phyloP scores from a whole-genome alignment of 2,329 filamentous ascomycete species.

The Graphilbum ipis-grandicollis region DNA sequence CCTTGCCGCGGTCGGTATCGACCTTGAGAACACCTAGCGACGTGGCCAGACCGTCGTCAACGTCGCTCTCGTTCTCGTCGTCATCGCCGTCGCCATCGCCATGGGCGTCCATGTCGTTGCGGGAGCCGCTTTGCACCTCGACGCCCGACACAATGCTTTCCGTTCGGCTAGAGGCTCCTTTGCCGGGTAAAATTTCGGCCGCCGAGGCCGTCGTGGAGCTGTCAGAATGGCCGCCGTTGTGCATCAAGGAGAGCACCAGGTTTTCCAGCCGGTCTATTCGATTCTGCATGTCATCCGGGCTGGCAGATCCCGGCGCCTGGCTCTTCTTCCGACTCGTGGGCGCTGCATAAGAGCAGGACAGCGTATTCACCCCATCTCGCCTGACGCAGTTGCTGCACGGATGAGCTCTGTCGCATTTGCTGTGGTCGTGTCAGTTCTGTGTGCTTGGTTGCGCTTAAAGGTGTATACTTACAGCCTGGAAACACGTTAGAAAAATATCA shows the following conservation, averaged over 20 bases:
- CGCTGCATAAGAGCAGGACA: constrained; percentile 71
- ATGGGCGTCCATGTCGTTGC: constrained; percentile 18
- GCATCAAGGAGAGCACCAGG: constrained; percentile 85
- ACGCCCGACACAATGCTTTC: constrained; percentile 24
- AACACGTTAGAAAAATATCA: neutral
- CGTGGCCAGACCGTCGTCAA: constrained; percentile 49
- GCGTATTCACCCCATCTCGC: constrained; percentile 64
- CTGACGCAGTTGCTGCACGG: constrained; percentile 94
- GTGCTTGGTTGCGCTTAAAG: no score
- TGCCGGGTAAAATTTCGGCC: constrained; percentile 12
- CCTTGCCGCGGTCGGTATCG: constrained; percentile 58
- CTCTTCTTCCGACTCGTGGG: constrained; percentile 56
- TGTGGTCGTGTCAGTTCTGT: constrained; percentile 9
- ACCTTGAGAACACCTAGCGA: constrained; percentile 74
- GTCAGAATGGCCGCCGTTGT: constrained; percentile 48
- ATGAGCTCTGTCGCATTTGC: constrained; percentile 84
- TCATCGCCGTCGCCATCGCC: constrained; percentile 16
- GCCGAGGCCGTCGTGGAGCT: constrained; percentile 11
- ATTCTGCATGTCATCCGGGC: constrained; percentile 94
- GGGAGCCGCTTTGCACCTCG: neutral
- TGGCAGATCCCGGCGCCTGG: constrained; percentile 40
- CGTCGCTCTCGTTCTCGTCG: constrained; percentile 48
- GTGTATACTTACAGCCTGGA: constrained; percentile 8
- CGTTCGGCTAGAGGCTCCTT: constrained; percentile 11
- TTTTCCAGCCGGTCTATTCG: constrained; percentile 90